Percentiles rank a stretch among this genome's conserved stretches.
Evolutionary conservation across 177 flowering plant species (phyloP).

Genomic region (Tripterygium wilfordii): DNA sequence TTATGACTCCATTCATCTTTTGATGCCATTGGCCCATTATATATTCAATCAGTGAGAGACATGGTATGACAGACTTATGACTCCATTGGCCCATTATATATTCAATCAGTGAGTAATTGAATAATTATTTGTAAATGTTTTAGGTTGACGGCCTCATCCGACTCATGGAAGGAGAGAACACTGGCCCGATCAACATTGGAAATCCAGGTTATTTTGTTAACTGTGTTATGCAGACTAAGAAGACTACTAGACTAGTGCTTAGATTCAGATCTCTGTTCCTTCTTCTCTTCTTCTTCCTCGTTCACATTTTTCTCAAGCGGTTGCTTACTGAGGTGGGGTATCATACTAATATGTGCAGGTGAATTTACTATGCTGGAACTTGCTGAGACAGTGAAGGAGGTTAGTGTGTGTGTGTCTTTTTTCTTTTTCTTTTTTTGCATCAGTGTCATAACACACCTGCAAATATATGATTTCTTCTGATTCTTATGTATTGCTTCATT

Average conservation of each 20-base stretch:
- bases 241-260: not conserved
- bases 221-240: not conserved
- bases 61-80: too few species aligned
- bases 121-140: not conserved
- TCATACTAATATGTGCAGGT: too few species aligned
- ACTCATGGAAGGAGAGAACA: slow-evolving; percentile 92
- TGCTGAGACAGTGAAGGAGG: slow-evolving; percentile 77
- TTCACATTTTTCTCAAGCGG: too few species aligned
- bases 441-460: too few species aligned
- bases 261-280: too few species aligned
- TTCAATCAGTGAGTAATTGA: not conserved
- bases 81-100: too few species aligned
- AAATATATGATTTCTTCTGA: too few species aligned
- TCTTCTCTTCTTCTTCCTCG: not conserved
- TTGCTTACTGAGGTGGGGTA: too few species aligned
- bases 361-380: slow-evolving; percentile 78
- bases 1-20: not conserved
- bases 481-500: not conserved
- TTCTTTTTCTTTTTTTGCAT: not conserved
- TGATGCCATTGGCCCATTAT: too few species aligned
- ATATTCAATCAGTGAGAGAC: too few species aligned
- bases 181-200: slow-evolving; percentile 98
- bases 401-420: slow-evolving; percentile 10
- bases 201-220: slow-evolving; percentile 63
- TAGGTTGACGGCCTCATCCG: slow-evolving; percentile 95